These are phyloP conservation scores for Capniomyces stellatus DNA, from an alignment of 371 early-diverging fungal genomes.

Conservation along the genomic window DNA sequence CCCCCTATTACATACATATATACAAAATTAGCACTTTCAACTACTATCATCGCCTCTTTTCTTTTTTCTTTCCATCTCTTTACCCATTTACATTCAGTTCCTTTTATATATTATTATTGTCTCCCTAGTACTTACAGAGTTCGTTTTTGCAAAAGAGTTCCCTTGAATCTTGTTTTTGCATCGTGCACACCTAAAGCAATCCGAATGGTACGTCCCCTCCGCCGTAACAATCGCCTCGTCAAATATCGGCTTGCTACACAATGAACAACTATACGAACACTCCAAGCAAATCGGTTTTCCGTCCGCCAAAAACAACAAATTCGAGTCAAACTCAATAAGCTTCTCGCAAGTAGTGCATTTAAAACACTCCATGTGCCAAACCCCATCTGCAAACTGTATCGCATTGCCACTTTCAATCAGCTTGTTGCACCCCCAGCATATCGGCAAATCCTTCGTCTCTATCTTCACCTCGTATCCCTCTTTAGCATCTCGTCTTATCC, in stretches of 20 bases:
- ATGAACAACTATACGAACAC: constrained; percentile 68
- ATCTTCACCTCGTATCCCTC: neutral
- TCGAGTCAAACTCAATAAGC: constrained; percentile 59
- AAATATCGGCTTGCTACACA: constrained; percentile 58
- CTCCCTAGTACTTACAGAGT: constrained; percentile 32
- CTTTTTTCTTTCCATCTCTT: no score
- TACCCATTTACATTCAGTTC: no score
- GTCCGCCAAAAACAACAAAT: constrained; percentile 56
- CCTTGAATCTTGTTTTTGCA: constrained; percentile 55
- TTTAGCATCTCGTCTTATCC: no score
- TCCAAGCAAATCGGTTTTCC: constrained; percentile 71
- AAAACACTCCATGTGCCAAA: constrained; percentile 66
- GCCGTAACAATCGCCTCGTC: constrained; percentile 82
- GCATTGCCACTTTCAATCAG: constrained; percentile 64
- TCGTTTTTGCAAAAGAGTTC: constrained; percentile 61
- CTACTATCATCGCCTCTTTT: neutral
- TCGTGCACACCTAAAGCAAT: constrained; percentile 62
- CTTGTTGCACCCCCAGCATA: constrained; percentile 52
- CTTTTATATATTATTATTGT: no score
- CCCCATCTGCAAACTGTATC: constrained; percentile 69
- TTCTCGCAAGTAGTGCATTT: constrained; percentile 57
- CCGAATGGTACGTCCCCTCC: constrained; percentile 68
- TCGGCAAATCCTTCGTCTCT: constrained; percentile 8
- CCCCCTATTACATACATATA: constrained; percentile 7
- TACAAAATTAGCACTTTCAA: neutral